Conservation (phyloP, 2,329 filamentous ascomycete genomes). For the Torrubiella hemipterigena region DNA sequence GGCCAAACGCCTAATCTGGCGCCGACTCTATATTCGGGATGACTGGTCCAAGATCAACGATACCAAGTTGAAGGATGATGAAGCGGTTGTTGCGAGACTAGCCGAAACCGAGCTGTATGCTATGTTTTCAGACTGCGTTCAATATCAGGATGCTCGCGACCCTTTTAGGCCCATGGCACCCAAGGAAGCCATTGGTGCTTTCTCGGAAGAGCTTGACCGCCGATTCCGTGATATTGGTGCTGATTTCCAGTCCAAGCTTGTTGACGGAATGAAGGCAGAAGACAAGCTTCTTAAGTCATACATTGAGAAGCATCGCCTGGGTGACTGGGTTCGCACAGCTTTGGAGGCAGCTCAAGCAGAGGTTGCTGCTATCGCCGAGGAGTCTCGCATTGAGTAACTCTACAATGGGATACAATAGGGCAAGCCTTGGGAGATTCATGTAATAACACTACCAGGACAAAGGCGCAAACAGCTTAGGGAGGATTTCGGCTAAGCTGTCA, state of each 20-base stretch:
- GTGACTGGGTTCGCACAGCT: conserved; percentile 46
- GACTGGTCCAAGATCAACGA: conserved; percentile 75
- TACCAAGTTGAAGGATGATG: conserved; percentile 62
- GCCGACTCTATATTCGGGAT: conserved; percentile 71
- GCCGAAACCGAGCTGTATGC: conserved; percentile 55
- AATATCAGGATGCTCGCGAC: conserved; percentile 20
- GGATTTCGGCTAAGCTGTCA: too few relatives aligned
- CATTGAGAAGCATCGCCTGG: conserved; percentile 56
- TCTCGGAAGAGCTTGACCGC: conserved; percentile 47
- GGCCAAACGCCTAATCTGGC: conserved; percentile 62
- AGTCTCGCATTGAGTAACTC: too few relatives aligned
- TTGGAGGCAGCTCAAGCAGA: conserved; percentile 23
- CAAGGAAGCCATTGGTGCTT: conserved; percentile 43
- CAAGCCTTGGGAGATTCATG: too few relatives aligned
- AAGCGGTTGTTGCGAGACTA: conserved; percentile 50
- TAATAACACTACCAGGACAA: too few relatives aligned
- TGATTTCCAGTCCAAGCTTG: conserved; percentile 52
- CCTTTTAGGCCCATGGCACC: not conserved
- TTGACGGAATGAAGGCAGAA: conserved; percentile 62
- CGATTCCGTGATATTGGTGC: conserved; percentile 48
- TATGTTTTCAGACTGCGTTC: conserved; percentile 52
- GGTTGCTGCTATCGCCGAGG: too few relatives aligned
- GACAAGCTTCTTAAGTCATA: conserved; percentile 52
- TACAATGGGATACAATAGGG: too few relatives aligned
- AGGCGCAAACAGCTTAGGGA: too few relatives aligned